Base-by-base conservation (phyloP, 2,329 filamentous ascomycete genomes). In the Ophiostoma pallidulum region DNA sequence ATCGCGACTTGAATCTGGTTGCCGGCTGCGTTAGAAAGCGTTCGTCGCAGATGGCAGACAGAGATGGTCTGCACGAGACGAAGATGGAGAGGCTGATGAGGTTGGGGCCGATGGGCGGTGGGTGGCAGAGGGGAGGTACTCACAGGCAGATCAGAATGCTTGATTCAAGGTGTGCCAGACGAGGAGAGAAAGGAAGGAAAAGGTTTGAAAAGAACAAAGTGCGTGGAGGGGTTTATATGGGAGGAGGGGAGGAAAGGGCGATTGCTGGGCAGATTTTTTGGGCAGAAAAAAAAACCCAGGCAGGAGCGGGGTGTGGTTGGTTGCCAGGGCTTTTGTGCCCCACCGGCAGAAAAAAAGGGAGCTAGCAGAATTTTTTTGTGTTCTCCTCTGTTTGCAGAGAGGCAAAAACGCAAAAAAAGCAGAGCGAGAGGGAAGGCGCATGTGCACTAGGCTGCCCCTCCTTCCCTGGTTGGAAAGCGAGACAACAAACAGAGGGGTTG, bases 141-240 rank as follows among this genome's bases (percentile, higher is more conserved):
- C 48, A 57, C 58, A 58, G 56, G 59, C 59, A 62, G 60, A 56
- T 58, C 50, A 51, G 62, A 64, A 64, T 64, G 62, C 62, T 63
- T 62, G 62, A 64, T 64, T 64, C 63, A 63, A 58, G 62, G 62
- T 65, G 62, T 64, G 61, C 60, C 59, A 59, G 62, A 63, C 58
- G 58, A 58, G 59, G 61, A 60, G 56, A 52, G 56, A 64, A 60
- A 56, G 50, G n/a, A 29, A 36, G 49, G 41, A 51, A 51, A 51
- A 42, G 31, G 14, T 51, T 50, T 50, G 37, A 42, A 57, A 56
- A 45, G 38, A 50, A 49, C 3, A 14, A 43, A 49, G 49, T 48
- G 49, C 49, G 49, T 53, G 51, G 50, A 51, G 53, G 52, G 52
- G 53, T 54, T 56, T 56, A 51, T 54, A 56, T 53, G 52, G 49